Evolutionary conservation across 164 flowering plant genomes (phyloP), one percentile per base, ranked within the genome.

Genomic region (Warburgia ugandensis): DNA sequence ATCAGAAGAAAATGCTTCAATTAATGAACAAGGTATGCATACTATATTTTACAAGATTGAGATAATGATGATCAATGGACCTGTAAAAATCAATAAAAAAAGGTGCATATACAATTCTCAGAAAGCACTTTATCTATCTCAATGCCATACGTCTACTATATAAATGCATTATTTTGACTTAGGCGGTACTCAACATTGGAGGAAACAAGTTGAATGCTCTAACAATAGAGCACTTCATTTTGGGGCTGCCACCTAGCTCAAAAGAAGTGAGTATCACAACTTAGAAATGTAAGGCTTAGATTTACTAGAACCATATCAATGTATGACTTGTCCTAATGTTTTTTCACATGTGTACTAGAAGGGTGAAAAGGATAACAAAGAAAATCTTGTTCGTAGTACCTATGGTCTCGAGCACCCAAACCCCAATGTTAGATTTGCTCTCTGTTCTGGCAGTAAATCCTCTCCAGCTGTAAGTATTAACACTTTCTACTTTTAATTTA

Each of bases 151-250:
- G 19, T n/a, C n/a, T n/a, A n/a, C n/a, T n/a, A 0, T 12, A 39
- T 13, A 3, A 19, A 16, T 19, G 14, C 31, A 3, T 23, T 47
- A 30, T 47, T 50, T 32, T 35, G 36, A 22, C 61, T 52, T 66
- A 91, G 95, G 95, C 95, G 17, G 78, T 78, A 3, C 73, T 92
- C 12, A 82, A 77, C 52, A 64, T 92, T 25, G 95, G 95, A 59
- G 96, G 96, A 20, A 80, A 78, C 63, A 73, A 55, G 7, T 53
- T 88, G 29, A 85, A 77, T 65, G 95, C 95, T 45, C 74, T 70
- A 37, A 74, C 81, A n/a, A 92, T 92, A 20, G 95, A 88, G 67
- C 82, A 74, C 67, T 76, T 73, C 28, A 81, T 88, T 40, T 52
- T 88, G 41, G 75, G 94, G 48, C 77, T 75, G 49, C 70, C 71